Evolutionary conservation across 768 basidiomycete species (phyloP).

Genomic region (Leccinum pellstonianum): DNA sequence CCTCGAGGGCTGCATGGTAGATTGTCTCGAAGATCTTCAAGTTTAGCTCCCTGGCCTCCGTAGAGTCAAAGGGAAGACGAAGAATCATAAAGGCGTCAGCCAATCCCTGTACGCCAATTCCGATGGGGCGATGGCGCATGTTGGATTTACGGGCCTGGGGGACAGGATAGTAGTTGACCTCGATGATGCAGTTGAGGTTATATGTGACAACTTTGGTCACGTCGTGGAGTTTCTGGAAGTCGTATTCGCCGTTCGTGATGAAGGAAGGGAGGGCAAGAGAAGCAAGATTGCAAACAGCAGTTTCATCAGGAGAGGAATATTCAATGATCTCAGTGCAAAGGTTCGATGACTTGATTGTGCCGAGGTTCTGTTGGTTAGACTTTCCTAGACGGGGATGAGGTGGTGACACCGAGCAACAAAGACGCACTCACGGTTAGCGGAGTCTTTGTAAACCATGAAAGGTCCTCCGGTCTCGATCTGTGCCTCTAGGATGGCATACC

Average conservation of each 20-base stretch:
- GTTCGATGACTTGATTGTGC: conserved; percentile 99
- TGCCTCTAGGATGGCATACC: conserved; percentile 95
- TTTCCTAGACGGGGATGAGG: conserved; percentile 56
- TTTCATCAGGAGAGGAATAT: conserved; percentile 96
- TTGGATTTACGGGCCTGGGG: conserved; percentile 90
- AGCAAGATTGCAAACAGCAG: conserved; percentile 97
- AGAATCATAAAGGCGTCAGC: conserved; percentile 98
- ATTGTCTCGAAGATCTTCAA: conserved; percentile 98
- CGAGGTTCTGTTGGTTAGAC: conserved; percentile 98
- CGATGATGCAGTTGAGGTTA: conserved; percentile 95
- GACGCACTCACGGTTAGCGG: conserved; percentile 72
- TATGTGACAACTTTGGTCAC: conserved; percentile 89
- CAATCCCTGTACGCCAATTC: conserved; percentile 95
- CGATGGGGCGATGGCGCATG: conserved; percentile 96
- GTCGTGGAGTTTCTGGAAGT: conserved; percentile 94
- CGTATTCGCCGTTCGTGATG: conserved; percentile 77
- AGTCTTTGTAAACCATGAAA: conserved; percentile 99
- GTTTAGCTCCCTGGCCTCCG: conserved; percentile 84
- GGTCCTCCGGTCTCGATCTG: conserved; percentile 99
- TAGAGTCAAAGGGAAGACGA: conserved; percentile 92
- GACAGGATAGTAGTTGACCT: conserved; percentile 93
- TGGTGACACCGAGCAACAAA: background rate
- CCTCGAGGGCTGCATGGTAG: conserved; percentile 92
- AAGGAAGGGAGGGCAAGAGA: conserved; percentile 94
- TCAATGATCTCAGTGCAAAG: conserved; percentile 99